Conservation (phyloP, 352 stramenopile species). For the Globisporangium irregulare region DNA sequence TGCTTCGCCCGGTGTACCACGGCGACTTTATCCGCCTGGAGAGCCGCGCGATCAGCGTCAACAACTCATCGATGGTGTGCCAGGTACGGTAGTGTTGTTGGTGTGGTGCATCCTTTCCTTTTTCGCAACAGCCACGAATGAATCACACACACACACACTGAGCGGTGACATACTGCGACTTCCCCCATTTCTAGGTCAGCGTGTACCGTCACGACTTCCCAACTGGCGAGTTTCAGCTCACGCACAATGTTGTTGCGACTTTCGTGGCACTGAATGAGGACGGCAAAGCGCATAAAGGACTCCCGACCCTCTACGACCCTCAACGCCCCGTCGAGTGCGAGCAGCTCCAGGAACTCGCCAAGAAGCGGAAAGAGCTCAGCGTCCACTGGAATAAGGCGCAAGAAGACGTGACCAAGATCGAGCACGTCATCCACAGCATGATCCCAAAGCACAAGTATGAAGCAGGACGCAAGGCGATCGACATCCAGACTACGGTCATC, state of each 20-base stretch:
- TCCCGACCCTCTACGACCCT: slow-evolving; percentile 26
- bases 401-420: slow-evolving; percentile 24
- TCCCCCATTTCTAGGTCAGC: slow-evolving; percentile 21
- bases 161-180: not conserved
- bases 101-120: not conserved
- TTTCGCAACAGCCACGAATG: not conserved
- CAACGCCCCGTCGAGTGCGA: slow-evolving; percentile 23
- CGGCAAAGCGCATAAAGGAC: slow-evolving; percentile 17
- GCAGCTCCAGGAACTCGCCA: slow-evolving; percentile 26
- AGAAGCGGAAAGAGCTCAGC: slow-evolving; percentile 33
- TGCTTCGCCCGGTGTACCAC: slow-evolving; percentile 34
- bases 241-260: slow-evolving; percentile 40
- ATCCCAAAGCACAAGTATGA: slow-evolving; percentile 19
- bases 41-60: slow-evolving; percentile 33
- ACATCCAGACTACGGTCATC: slow-evolving; percentile 35
- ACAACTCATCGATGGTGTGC: slow-evolving; percentile 37
- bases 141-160: not conserved
- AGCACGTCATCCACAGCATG: slow-evolving; percentile 30
- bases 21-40: slow-evolving; percentile 44
- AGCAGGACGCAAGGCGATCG: slow-evolving; percentile 16
- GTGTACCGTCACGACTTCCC: slow-evolving; percentile 38
- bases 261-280: slow-evolving; percentile 35
- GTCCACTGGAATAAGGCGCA: slow-evolving; percentile 28
- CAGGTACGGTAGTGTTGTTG: slow-evolving; percentile 21
- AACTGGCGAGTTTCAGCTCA: slow-evolving; percentile 38